Evolutionary conservation across 176 grass and related monocot species (phyloP).

Genomic region (Ampelocalamus luodianensis): DNA sequence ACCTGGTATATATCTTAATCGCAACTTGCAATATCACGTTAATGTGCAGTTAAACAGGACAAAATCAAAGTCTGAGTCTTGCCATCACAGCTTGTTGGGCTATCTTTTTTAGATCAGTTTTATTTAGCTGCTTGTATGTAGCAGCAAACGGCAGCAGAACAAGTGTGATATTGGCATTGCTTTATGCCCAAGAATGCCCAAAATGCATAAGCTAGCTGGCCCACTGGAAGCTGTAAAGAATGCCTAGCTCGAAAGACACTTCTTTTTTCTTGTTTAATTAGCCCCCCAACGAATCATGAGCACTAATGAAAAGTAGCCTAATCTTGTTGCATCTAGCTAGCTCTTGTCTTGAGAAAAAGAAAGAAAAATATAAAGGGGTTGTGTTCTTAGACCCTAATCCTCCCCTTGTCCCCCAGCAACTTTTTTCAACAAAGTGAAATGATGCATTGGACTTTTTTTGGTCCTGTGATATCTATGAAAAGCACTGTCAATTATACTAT

Average conservation of each 20-base stretch:
- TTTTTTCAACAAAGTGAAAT: constrained; percentile 47
- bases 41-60: too few relatives aligned
- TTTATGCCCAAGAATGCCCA: constrained; percentile 15
- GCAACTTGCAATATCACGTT: too few relatives aligned
- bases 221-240: constrained; percentile 10
- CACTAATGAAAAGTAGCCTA: background rate
- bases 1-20: background rate
- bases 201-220: background rate
- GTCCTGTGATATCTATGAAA: constrained; percentile 41
- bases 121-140: background rate
- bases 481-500: constrained; percentile 15
- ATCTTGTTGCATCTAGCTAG: constrained; percentile 1
- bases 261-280: background rate
- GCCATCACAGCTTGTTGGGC: background rate
- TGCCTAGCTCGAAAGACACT: background rate
- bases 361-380: background rate
- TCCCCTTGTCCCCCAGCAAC: background rate
- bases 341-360: background rate
- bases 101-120: background rate
- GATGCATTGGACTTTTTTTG: constrained; percentile 33
- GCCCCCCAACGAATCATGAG: constrained; percentile 10
- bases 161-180: background rate
- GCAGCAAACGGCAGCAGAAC: background rate
- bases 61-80: background rate
- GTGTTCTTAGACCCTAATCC: constrained; percentile 23